These are phyloP conservation scores for Macrolepiota albuminosa DNA, from an alignment of 768 basidiomycete species.

Conservation along the genomic window DNA sequence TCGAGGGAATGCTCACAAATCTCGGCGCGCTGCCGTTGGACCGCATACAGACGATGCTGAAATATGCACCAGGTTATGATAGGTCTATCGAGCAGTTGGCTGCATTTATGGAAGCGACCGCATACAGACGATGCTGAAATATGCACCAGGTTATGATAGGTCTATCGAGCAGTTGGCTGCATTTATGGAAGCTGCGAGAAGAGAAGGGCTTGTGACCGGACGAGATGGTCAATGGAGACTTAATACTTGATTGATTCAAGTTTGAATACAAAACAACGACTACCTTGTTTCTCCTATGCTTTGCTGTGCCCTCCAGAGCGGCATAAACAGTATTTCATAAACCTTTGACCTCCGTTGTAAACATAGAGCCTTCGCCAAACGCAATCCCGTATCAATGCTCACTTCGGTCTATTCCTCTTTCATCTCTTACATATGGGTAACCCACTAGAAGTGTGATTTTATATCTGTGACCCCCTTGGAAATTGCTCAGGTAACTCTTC, in stretches of 20 bases:
- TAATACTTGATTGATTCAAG: background rate
- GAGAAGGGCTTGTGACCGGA: conserved; percentile 69
- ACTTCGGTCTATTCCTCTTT: conserved; percentile 44
- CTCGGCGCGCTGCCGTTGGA: conserved; percentile 70
- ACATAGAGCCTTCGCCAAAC: conserved; percentile 38
- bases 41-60: conserved; percentile 87
- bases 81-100: conserved; percentile 74
- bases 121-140: conserved; percentile 86
- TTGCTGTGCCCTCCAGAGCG: no score
- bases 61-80: conserved; percentile 79
- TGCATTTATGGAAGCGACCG: conserved; percentile 80
- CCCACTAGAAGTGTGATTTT: conserved; percentile 44
- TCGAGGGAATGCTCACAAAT: conserved; percentile 90
- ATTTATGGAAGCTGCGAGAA: conserved; percentile 78
- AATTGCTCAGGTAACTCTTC: conserved; percentile 24
- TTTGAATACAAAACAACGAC: no score
- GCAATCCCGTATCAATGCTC: conserved; percentile 53
- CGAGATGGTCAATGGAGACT: conserved; percentile 69
- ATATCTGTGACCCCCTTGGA: conserved; percentile 43
- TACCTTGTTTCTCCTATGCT: no score
- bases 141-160: conserved; percentile 79
- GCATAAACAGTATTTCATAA: no score
- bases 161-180: conserved; percentile 70
- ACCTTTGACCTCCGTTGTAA: no score
- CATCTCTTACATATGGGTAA: conserved; percentile 33